Evolutionary conservation across 495 filamentous ascomycete species (phyloP), one percentile per base, ranked within the genome.

Genomic region (Lentithecium fluviatile): DNA sequence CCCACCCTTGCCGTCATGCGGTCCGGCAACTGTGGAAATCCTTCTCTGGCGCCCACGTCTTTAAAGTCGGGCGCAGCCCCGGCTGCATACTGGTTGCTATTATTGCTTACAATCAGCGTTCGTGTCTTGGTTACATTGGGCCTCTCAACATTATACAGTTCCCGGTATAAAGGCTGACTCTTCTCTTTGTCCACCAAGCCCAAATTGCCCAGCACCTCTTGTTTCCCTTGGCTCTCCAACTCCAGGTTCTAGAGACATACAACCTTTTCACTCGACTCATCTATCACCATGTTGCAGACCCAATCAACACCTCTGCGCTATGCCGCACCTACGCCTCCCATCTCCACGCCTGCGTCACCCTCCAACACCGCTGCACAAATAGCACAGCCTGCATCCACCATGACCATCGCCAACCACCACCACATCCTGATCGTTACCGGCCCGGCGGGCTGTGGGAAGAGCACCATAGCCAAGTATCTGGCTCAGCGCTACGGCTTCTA

Each of bases 391-490:
- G 19, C 55, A 13, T 6, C 45, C n/a, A 38, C 17, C 25, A 65
- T 68, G 56, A 21, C n/a, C 6, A 36, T 36, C 11, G 37, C 48
- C 19, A 50, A 56, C 15, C 73, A 84, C 60, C 88, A 89, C 62
- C 91, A 97, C 72, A 96, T 99, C 73, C 96, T 89, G 87, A 84
- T 97, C 62, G 89, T 99, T n/a, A 96, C 94, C 0, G 95, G 95
- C 6, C 95, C 95, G 15, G 92, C 95, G 17, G 95, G 95, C 13
- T 96, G 91, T 68, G 95, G 95, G 40, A 99, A 99, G 77, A 95
- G 86, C 67, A 96, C 94, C 10, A 86, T 97, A 43, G 95, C 91
- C 52, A 79, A 88, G 64, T 83, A 85, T 70, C 75, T 99, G 37
- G 85, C 90, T 54, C 77, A 82, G 12, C 75, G 82, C 32, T 81